Conservation (phyloP, 768 basidiomycete species). For the Glaciozyma antarctica region DNA sequence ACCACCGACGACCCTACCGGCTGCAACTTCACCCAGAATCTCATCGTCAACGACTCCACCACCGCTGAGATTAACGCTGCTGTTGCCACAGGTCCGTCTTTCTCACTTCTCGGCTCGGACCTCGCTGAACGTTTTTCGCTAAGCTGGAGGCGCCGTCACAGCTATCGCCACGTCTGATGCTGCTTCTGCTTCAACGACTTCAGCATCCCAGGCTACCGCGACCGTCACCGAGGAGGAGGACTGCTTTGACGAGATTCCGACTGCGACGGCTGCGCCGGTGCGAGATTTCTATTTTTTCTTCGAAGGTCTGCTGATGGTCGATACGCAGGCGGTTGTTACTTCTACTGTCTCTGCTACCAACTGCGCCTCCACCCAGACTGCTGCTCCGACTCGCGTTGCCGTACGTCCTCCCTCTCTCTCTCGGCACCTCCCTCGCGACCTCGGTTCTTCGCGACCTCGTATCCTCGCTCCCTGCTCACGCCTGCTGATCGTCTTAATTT, state of each 20-base stretch:
- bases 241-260: not conserved
- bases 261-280: not conserved
- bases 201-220: not conserved
- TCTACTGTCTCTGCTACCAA: not conserved
- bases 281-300: not conserved
- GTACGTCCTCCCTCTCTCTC: too few relatives aligned
- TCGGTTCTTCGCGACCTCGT: too few relatives aligned
- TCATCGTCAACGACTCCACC: not conserved
- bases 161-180: not conserved
- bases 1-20: slow-evolving; percentile 49
- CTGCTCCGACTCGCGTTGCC: too few relatives aligned
- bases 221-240: not conserved
- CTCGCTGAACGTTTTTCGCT: not conserved
- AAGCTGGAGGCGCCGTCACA: not conserved
- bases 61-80: not conserved
- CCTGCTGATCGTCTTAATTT: not conserved
- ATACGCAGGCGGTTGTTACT: not conserved
- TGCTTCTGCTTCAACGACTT: not conserved
- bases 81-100: not conserved
- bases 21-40: slow-evolving; percentile 50
- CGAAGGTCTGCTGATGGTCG: not conserved
- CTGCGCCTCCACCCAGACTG: not conserved
- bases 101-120: not conserved
- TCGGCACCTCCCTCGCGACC: too few relatives aligned
- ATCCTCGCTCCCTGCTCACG: too few relatives aligned